Evolutionary conservation across 2,329 filamentous ascomycete genomes (phyloP), one percentile per base, ranked within the genome.

Genomic region (Tolypocladium capitatum): DNA sequence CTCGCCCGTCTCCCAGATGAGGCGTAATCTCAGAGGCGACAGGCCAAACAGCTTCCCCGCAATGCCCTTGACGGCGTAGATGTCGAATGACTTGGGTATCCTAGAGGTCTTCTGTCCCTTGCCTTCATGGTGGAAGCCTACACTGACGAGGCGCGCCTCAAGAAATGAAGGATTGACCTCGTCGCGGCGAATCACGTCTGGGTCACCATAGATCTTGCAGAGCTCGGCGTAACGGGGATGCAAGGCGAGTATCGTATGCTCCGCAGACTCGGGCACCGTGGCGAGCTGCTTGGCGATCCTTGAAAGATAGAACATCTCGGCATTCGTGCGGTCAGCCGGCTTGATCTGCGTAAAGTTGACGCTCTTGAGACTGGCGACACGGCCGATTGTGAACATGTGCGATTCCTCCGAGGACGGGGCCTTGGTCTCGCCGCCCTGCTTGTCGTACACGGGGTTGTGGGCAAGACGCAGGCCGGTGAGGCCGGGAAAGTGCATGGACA

Each of bases 241-340:
- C 4, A 69, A 65, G 0, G 62, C 65, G 3, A 85, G 61, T 0
- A 94, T 74, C 1, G 68, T 66, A 1, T 64, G 65, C 53, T 82
- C 75, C 2, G 70, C 64, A 3, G 63, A 64, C 48, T 78, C 72
- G 0, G 78, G 68, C 0, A 79, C 75, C 4, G 73, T 68, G 1
- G 80, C 75, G 35, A 96, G 70, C 60, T 92, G 86, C 52, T 81
- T 81, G 11, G 78, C 85, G 49, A 96, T 92, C 47, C 85, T 78
- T 1, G 83, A 86, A 11, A 97, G 78, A 63, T 98, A 98, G 63
- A 94, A 98, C 58, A 91, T 83, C 57, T 97, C 92, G 5, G 89
- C 89, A 58, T 97, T 92, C 47, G 80, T 74, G 18, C 91, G 80
- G 62, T 97, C 90, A 38, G 83, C 78, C 1, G 71, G 56, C 0